phyloP scores from a whole-genome alignment of 1,139 yeast species.

The Debaryomyces singareniensis region DNA sequence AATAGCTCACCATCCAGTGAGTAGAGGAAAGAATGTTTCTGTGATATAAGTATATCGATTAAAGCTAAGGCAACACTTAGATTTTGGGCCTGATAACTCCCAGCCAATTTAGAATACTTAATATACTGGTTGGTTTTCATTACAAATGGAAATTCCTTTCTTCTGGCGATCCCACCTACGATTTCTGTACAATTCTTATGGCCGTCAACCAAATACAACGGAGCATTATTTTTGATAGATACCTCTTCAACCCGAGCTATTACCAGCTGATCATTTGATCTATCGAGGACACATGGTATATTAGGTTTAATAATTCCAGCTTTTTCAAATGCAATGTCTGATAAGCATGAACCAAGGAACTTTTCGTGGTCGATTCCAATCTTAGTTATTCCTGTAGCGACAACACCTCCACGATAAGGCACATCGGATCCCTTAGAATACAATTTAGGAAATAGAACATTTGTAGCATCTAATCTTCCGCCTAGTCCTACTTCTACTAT shows the following conservation, averaged over 20 bases:
- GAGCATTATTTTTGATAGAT: slow-evolving; percentile 14
- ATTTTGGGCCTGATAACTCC: slow-evolving; percentile 68
- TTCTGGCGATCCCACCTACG: slow-evolving; percentile 3
- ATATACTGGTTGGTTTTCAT: slow-evolving; percentile 3
- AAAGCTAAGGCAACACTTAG: slow-evolving; percentile 63
- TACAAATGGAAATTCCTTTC: neutral
- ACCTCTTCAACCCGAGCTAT: slow-evolving; percentile 31
- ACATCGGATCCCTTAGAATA: slow-evolving; percentile 5
- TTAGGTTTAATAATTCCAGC: slow-evolving; percentile 72
- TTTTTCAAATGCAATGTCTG: slow-evolving; percentile 66
- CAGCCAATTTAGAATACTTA: slow-evolving; percentile 51
- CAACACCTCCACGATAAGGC: slow-evolving; percentile 31
- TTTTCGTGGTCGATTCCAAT: slow-evolving; percentile 81
- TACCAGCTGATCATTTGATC: slow-evolving; percentile 50
- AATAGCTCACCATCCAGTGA: slow-evolving; percentile 4
- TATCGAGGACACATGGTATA: slow-evolving; percentile 68
- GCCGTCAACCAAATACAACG: slow-evolving; percentile 14
- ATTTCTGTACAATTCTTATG: neutral
- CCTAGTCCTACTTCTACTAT: slow-evolving; percentile 89
- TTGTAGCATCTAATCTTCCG: slow-evolving; percentile 84
- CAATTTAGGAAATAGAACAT: slow-evolving; percentile 35
- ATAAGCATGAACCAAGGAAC: slow-evolving; percentile 59
- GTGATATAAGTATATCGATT: slow-evolving; percentile 28
- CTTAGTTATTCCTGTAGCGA: slow-evolving; percentile 73
- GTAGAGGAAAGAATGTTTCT: slow-evolving; percentile 7